phyloP scores from a whole-genome alignment of 257 asterid species.

The Nicotiana obtusifolia region DNA sequence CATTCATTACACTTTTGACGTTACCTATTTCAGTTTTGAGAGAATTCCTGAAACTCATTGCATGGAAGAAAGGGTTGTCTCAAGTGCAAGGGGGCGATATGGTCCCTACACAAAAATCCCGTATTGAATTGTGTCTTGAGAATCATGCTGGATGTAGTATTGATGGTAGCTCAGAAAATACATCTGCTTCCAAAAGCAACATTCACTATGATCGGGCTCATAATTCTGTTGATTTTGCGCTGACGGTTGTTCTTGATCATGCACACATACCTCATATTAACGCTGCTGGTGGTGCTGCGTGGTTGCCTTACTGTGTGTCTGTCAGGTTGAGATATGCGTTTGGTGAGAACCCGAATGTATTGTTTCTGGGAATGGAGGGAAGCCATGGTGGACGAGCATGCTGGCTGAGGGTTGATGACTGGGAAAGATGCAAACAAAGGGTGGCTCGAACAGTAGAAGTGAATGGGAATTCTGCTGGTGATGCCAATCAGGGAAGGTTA shows the following conservation, averaged over 20 bases:
- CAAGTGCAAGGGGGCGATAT: slow-evolving; percentile 76
- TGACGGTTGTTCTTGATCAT: slow-evolving; percentile 91
- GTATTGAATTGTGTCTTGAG: slow-evolving; percentile 91
- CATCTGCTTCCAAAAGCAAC: slow-evolving; percentile 70
- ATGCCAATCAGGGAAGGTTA: slow-evolving; percentile 77
- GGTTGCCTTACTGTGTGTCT: slow-evolving; percentile 96
- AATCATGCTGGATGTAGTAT: slow-evolving; percentile 67
- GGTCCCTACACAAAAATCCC: slow-evolving; percentile 85
- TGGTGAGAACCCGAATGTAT: slow-evolving; percentile 62
- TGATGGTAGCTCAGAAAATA: slow-evolving; percentile 49
- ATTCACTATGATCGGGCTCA: slow-evolving; percentile 78
- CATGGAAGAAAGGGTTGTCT: slow-evolving; percentile 94
- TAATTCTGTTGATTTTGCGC: slow-evolving; percentile 84
- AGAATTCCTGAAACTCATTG: slow-evolving; percentile 90
- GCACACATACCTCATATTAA: slow-evolving; percentile 83
- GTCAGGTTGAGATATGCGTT: slow-evolving; percentile 73
- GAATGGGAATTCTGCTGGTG: slow-evolving; percentile 64
- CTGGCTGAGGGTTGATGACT: slow-evolving; percentile 76
- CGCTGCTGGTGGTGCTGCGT: slow-evolving; percentile 99
- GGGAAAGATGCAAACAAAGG: slow-evolving; percentile 90
- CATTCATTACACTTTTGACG: slow-evolving; percentile 89
- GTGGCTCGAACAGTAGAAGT: slow-evolving; percentile 62
- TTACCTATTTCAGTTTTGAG: slow-evolving; percentile 86
- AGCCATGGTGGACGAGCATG: slow-evolving; percentile 99
- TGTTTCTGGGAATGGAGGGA: slow-evolving; percentile 94